Conservation (phyloP, 2,329 filamentous ascomycete species). For the Curvularia sp. region DNA sequence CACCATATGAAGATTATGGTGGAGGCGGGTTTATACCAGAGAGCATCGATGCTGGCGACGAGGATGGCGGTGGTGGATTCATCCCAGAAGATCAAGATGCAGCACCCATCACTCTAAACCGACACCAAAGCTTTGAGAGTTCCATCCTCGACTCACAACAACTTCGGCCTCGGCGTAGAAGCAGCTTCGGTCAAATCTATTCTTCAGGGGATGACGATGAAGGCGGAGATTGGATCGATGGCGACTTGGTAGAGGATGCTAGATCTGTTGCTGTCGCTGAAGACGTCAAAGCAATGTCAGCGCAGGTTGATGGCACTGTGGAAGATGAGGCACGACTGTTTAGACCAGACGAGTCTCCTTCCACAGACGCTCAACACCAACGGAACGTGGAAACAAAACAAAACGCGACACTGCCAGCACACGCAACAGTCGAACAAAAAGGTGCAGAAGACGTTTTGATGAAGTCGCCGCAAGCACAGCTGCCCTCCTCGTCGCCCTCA, state of each 20-base stretch:
- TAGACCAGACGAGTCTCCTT: conserved; percentile 10
- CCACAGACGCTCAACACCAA: background rate
- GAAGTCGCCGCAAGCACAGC: conserved; percentile 1
- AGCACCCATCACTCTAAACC: conserved; percentile 27
- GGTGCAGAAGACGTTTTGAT: background rate
- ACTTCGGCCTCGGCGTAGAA: conserved; percentile 33
- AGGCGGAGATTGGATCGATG: conserved; percentile 29
- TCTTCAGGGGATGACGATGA: conserved; percentile 35
- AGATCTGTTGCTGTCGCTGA: conserved; percentile 4
- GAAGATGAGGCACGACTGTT: conserved; percentile 25
- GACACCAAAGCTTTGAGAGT: conserved; percentile 48
- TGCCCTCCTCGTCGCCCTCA: conserved; percentile 30
- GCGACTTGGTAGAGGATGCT: conserved; percentile 9
- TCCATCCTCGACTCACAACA: conserved; percentile 39
- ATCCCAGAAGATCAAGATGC: conserved; percentile 21
- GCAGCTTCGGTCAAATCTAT: conserved; percentile 36
- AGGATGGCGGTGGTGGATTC: conserved; percentile 29
- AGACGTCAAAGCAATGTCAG: conserved; percentile 47
- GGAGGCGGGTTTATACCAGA: conserved; percentile 30
- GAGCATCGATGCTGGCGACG: background rate
- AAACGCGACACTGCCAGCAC: background rate
- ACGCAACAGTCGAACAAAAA: background rate
- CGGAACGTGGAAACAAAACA: background rate
- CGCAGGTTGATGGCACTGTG: conserved; percentile 45
- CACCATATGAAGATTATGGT: conserved; percentile 19